Base-by-base conservation (phyloP, 2,329 filamentous ascomycete genomes). In the Acrocalymma vagum region DNA sequence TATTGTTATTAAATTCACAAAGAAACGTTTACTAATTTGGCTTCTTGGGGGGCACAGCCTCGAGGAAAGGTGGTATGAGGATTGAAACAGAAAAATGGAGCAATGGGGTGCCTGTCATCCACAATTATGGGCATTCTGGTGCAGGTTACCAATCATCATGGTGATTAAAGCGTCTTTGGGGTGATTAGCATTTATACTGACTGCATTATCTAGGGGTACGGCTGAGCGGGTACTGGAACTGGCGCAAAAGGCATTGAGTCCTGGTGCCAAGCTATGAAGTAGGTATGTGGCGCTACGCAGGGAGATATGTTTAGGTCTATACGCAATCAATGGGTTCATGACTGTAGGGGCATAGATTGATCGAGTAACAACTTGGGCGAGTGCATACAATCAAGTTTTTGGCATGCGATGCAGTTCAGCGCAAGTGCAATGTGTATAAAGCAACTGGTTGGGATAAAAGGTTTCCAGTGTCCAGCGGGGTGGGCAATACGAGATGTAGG, bases 81-180 rank as follows among this genome's bases (percentile, higher is more conserved):
- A 75, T 96, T 17, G 90, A 95, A 70, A 83, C 55, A 1, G 71
- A 79, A 62, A 86, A 88, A 61, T 74, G 74, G 51, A 79, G 88
- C 29, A 72, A 78, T 49, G 55, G 48, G 4, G 48, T 65, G 1
- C 34, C 84, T 79, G 22, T 80, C 81, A 15, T 94, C 38, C 89
- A 94, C 69, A 88, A 90, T 58, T 92, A 92, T 58, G 88, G 88
- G 0, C 87, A 91, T 67, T 82, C 84, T 2, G 88, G 88, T 2
- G 90, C 87, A 76, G 92, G 92, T 10, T 96, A 78, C 65, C 76
- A 78, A 63, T 70, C 71, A 5, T 72, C 69, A 22, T 78, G 65
- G 60, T 65, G 38, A 45, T 60, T 36, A 11, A n/a, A n/a, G 16
- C 11, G 11, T 25, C 18, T 17, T 14, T 13, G 5, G n/a, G 18